phyloP scores from a whole-genome alignment of 345 rosid species.

The Hypericum androsaemum region DNA sequence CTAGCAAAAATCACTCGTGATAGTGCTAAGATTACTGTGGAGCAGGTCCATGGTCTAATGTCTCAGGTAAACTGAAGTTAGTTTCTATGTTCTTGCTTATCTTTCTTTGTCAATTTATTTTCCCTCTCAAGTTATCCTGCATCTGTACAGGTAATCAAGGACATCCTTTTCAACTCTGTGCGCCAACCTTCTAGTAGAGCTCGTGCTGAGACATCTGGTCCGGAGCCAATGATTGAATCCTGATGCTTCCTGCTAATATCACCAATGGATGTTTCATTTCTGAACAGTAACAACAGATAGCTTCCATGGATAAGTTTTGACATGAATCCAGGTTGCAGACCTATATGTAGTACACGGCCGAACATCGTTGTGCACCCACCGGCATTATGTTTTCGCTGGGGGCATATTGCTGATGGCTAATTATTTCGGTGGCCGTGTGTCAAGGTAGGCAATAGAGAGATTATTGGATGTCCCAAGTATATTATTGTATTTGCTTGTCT shows the following conservation, averaged over 20 bases:
- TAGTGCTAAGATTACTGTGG: conserved; percentile 91
- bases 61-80: conserved; percentile 50
- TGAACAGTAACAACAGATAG: background rate
- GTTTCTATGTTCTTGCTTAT: background rate
- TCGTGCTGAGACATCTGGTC: conserved; percentile 43
- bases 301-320: background rate
- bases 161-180: conserved; percentile 82
- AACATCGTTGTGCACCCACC: too few relatives aligned
- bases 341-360: too few relatives aligned
- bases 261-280: background rate
- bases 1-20: conserved; percentile 97
- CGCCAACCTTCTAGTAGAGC: conserved; percentile 43
- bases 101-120: background rate
- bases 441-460: too few relatives aligned
- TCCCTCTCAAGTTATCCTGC: background rate
- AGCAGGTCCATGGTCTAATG: conserved; percentile 97
- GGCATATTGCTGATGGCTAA: too few relatives aligned
- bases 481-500: too few relatives aligned
- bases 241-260: conserved; percentile 18
- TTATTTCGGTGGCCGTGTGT: too few relatives aligned
- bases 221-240: conserved; percentile 94
- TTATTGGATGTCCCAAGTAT: too few relatives aligned
- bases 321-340: too few relatives aligned
- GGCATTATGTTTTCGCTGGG: too few relatives aligned
- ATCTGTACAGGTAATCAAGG: conserved; percentile 69